Base-by-base conservation (phyloP, 495 filamentous ascomycete species). In the Elasticomyces elasticus region DNA sequence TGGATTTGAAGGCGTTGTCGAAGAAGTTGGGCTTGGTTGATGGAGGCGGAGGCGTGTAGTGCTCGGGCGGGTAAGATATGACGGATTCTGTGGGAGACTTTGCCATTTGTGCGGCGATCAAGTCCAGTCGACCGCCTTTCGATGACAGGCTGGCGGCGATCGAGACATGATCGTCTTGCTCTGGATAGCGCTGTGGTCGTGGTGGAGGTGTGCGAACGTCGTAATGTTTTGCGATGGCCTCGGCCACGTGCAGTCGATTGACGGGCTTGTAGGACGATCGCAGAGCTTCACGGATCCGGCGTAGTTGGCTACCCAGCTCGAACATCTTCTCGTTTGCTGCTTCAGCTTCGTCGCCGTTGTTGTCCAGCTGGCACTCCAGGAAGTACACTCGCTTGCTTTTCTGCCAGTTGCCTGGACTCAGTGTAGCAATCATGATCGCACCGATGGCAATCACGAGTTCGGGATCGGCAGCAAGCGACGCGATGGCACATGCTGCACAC, bases 351-450 rank as follows among this genome's bases (percentile, higher is more conserved):
- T 2, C 13, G 2, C 20, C 20, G 24, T 9, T 10, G 20, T 3
- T 27, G 19, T 45, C 42, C 5, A 49, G 45, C 23, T 22, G 45
- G 24, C 27, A 10, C n/a, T 49, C 45, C 12, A 49, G 25, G 27
- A 49, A 49, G 45, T 30, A 49, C 24, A 28, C 7, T 7, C 45
- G 24, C 25, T 33, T 49, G 27, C 45, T 49, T 33, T 30, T 28
- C 2, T 20, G 24, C 45, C 45, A 49, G n/a, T 49, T 28, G 9
- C 9, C 5, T 2, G 45, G 45, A 9, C 17, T 17, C 15, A 49
- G 27, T 2, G 27, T 30, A 19, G 24, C 27, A 25, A 49, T 4
- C 2, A 15, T 28, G 24, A 49, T 5, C 7, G 45, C 45, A 15
- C 24, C 45, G 25, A 49, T 10, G n/a, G 45, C 45, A 5, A 49